Evolutionary conservation across 2,329 filamentous ascomycete genomes (phyloP).

Genomic region (Chrysoporthe austroafricana): DNA sequence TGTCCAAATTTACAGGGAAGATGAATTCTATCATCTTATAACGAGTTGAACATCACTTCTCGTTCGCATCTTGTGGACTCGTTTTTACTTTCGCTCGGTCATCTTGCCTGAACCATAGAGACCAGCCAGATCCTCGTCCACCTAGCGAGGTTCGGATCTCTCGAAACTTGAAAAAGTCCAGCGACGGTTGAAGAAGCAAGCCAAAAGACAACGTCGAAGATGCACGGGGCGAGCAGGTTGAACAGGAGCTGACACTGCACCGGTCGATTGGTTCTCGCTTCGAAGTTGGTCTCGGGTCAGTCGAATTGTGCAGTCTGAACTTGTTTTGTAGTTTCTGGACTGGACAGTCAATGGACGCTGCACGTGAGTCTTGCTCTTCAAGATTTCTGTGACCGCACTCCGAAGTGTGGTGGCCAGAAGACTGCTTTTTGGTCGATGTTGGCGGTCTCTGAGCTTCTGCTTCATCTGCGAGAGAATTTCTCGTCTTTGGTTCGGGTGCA

Average conservation of each 20-base stretch:
- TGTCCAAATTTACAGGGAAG: not conserved
- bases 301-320: slow-evolving; percentile 22
- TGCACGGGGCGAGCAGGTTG: slow-evolving; percentile 16
- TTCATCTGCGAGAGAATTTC: not conserved
- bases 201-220: slow-evolving; percentile 20
- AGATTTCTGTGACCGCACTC: not conserved
- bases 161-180: slow-evolving; percentile 23
- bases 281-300: slow-evolving; percentile 18
- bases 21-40: no score
- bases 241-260: slow-evolving; percentile 18
- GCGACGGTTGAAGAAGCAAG: slow-evolving; percentile 22
- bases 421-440: not conserved
- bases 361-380: slow-evolving; percentile 7
- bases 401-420: not conserved
- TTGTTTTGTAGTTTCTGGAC: slow-evolving; percentile 22
- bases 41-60: slow-evolving; percentile 1
- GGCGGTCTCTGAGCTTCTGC: not conserved
- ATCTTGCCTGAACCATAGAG: slow-evolving; percentile 22
- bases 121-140: slow-evolving; percentile 23
- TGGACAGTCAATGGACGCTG: slow-evolving; percentile 18
- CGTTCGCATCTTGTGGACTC: not conserved
- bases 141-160: slow-evolving; percentile 7
- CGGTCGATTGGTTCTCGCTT: slow-evolving; percentile 8
- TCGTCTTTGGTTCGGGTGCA: slow-evolving; percentile 9
- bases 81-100: slow-evolving; percentile 11